Evolutionary conservation across 2,329 filamentous ascomycete species (phyloP), one percentile per base, ranked within the genome.

Genomic region (Fusarium nodosum): DNA sequence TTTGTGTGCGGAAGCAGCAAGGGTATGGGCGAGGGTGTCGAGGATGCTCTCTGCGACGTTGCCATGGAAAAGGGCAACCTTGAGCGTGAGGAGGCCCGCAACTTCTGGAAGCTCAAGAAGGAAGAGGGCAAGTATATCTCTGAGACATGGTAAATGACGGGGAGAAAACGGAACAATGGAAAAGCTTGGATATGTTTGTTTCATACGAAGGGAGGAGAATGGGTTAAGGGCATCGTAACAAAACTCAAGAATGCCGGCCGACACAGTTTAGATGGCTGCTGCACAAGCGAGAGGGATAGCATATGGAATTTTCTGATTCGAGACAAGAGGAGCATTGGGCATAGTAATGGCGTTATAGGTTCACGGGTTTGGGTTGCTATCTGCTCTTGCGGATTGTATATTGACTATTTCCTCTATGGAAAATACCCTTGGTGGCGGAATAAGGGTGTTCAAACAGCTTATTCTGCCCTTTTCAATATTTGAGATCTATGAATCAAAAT

Each of bases 1-100:
- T 99, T 99, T 78, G 96, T 99, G 61, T 99, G 96, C 79, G 96
- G 96, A 51, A 97, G 92, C 80, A 94, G 90, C 76, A 94, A 93
- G 82, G 96, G 96, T 59, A 99, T 99, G 96, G 96, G 96, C 63
- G 96, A 98, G 80, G 96, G 96, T 45, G 96, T 99, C 5, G 92
- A 98, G 78, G 86, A 90, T 47, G 93, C 95, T 0, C 85, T 99
- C 16, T 85, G 97, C 28, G 92, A 97, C 68, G 94, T 97, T 1
- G 93, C 94, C 53, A 97, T 97, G 91, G 85, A 90, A 71, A 97
- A 97, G 85, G 96, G 95, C 13, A 94, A 94, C 75, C 82, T 99
- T 53, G 91, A 93, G 77, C 84, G 86, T 24, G 90, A 94, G 33
- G 93, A 97, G 78, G 95, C 96, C 4, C 85, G 87, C 77, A 88